Conservation (phyloP, 2,329 filamentous ascomycete species). For the Acephala macrosclerotiorum region DNA sequence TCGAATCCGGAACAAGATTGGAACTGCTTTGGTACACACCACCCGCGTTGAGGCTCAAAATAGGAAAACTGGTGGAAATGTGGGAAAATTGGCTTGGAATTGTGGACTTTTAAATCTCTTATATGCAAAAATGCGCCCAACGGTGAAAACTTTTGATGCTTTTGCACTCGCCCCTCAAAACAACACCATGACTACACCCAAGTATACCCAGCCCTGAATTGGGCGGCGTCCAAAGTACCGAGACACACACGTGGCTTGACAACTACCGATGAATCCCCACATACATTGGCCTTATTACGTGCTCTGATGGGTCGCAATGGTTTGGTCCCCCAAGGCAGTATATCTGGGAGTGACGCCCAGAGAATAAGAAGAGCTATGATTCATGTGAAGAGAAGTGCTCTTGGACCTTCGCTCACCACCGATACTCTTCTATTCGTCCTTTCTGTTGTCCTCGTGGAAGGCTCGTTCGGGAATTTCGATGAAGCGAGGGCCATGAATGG, state of each 20-base stretch:
- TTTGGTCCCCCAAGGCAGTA: neutral
- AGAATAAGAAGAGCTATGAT: neutral
- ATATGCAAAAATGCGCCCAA: conserved; percentile 3
- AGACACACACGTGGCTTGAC: neutral
- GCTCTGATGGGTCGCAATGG: neutral
- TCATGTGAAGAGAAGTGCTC: neutral
- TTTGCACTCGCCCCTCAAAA: neutral
- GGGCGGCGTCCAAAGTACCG: neutral
- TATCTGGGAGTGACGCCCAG: neutral
- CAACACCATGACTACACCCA: neutral
- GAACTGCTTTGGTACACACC: conserved; percentile 16
- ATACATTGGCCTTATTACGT: neutral
- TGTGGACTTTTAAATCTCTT: conserved; percentile 2
- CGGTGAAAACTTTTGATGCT: neutral
- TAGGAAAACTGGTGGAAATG: conserved; percentile 5
- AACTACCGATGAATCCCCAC: neutral
- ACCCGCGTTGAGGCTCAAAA: conserved; percentile 18
- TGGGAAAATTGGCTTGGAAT: neutral
- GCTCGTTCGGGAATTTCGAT: neutral
- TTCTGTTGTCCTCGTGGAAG: neutral
- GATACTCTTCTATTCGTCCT: neutral
- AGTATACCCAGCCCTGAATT: neutral
- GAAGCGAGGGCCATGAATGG: neutral
- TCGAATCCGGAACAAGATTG: conserved; percentile 6
- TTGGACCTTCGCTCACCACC: neutral